These are phyloP conservation scores for Verticillium dahliae DNA, from an alignment of 2,329 filamentous ascomycete species.

Conservation along the genomic window DNA sequence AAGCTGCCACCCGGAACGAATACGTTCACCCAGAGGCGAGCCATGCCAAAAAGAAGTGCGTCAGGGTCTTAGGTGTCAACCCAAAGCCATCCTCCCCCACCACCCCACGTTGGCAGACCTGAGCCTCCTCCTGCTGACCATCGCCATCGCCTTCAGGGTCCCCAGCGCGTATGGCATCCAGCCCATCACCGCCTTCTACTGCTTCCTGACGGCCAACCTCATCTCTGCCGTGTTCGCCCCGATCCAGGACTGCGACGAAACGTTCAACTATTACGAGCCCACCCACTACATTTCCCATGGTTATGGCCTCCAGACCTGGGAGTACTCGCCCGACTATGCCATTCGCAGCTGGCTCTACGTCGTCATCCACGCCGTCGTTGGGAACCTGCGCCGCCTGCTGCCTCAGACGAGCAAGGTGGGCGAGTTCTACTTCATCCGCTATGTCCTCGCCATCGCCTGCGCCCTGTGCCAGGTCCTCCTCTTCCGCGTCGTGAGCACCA, in stretches of 20 bases:
- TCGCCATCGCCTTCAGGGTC: conserved; percentile 21
- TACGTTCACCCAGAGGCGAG: conserved; percentile 42
- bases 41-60: conserved; percentile 47
- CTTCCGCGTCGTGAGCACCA: conserved; percentile 69
- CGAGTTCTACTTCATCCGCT: conserved; percentile 86
- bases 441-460: conserved; percentile 67
- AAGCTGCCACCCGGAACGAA: conserved; percentile 21
- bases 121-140: conserved; percentile 3
- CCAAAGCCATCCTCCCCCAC: conserved; percentile 4
- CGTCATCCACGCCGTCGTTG: conserved; percentile 67
- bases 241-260: conserved; percentile 97
- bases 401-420: conserved; percentile 55
- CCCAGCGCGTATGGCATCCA: conserved; percentile 57
- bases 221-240: conserved; percentile 77
- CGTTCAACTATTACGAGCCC: conserved; percentile 99
- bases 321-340: conserved; percentile 91
- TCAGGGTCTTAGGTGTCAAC: background rate
- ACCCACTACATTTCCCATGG: conserved; percentile 90
- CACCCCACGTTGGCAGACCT: background rate
- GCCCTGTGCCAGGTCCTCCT: conserved; percentile 77
- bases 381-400: conserved; percentile 58
- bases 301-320: conserved; percentile 95
- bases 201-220: conserved; percentile 68
- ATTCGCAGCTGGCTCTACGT: conserved; percentile 96
- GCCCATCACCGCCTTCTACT: conserved; percentile 71